Base-by-base conservation (phyloP, 2,329 filamentous ascomycete genomes). In the Trichoderma harzianum region DNA sequence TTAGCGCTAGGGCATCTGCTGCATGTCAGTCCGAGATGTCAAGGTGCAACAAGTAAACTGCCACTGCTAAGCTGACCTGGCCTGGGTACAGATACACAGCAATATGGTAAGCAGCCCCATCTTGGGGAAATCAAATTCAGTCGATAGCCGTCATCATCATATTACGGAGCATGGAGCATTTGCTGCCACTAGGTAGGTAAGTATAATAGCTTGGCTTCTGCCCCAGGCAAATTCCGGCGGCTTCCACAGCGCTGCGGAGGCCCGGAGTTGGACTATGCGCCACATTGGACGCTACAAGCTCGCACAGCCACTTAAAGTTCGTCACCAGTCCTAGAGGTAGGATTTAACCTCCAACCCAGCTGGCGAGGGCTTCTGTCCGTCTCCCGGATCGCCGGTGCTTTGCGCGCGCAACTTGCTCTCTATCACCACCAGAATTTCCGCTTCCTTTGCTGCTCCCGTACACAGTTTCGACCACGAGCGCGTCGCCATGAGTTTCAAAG, bases 401-500 rank as follows among this genome's bases (percentile, higher is more conserved):
- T 64, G 72, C 64, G 69, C 72, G 65, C 69, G 39, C 55, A 69
- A 72, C 39, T 70, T 68, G 55, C 47, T 32, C 32, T 26, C 6
- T 24, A 11, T 34, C 57, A 34, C 57, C 57, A n/a, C n/a, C 57
- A 24, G 28, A 60, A 21, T 12, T 8, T 57, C 10, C 57, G 57
- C 30, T 21, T 58, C 64, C 30, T 28, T 18, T 16, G 62, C 36
- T 67, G 51, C 67, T 63, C 55, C 58, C 69, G 34, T 43, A 43
- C 32, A 10, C 58, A 47, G 16, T 60, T 43, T 3, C 39, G 47
- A 21, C 43, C n/a, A 26, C 39, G 53, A 39, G 30, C 34, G 32
- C 30, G 47, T 64, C 79, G 79, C 69, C 80, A 98, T 99, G 96
- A 98, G 95, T 89, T 95, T 97, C 88, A 97, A 96, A 84, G 96